These are phyloP conservation scores for Xanthoparmelia taractica DNA, from an alignment of 495 filamentous ascomycete genomes.

Conservation along the genomic window DNA sequence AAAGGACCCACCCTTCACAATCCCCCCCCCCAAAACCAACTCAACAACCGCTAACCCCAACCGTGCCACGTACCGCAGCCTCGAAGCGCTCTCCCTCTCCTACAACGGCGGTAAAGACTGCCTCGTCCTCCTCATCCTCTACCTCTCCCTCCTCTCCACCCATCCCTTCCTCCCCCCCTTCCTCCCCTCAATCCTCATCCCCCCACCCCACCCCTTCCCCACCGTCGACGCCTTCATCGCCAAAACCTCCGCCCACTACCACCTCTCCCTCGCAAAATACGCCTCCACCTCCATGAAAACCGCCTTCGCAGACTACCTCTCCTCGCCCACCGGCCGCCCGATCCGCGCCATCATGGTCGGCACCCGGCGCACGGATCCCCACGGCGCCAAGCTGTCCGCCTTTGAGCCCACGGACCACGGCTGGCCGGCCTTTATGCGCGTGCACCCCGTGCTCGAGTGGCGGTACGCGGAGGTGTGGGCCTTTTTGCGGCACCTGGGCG, in stretches of 20 bases:
- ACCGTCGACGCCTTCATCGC: conserved; percentile 81
- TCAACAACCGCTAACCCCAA: conserved; percentile 22
- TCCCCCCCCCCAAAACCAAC: background rate
- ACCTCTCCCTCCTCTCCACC: conserved; percentile 59
- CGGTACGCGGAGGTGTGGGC: conserved; percentile 94
- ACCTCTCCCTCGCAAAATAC: conserved; percentile 69
- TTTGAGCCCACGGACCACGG: conserved; percentile 83
- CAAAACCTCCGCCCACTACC: conserved; percentile 54
- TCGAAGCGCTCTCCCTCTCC: conserved; percentile 74
- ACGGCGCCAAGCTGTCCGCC: conserved; percentile 65
- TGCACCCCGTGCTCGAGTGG: conserved; percentile 97
- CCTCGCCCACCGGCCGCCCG: conserved; percentile 37
- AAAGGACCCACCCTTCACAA: background rate
- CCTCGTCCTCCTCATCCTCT: conserved; percentile 82
- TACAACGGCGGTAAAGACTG: conserved; percentile 99
- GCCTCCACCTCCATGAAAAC: conserved; percentile 63
- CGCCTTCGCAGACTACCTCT: conserved; percentile 71
- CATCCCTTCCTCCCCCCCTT: conserved; percentile 32
- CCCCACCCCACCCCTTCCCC: conserved; percentile 68
- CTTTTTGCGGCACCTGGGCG: conserved; percentile 72
- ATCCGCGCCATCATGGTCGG: conserved; percentile 88
- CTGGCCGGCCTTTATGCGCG: conserved; percentile 87
- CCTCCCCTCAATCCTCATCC: conserved; percentile 83
- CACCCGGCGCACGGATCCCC: conserved; percentile 85
- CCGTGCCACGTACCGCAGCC: conserved; percentile 34